A percentile compares a stretch with the other conserved stretches of the same genome.
Evolutionary conservation across 306 rosid genomes (phyloP).

Genomic region (Trifolium pratense): DNA sequence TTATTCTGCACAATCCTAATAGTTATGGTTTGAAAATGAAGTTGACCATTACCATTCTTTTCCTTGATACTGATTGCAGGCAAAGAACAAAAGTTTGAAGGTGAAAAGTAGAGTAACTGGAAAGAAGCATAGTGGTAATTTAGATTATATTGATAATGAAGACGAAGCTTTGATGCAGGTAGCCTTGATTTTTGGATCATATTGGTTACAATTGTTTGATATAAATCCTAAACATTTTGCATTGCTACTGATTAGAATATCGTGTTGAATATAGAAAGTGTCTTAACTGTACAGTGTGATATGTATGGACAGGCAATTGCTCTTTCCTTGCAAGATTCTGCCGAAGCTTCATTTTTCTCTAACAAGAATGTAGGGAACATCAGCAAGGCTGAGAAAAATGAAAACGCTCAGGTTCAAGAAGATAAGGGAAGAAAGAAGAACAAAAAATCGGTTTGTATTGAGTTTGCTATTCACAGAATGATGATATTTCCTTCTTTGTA

Average conservation of each 20-base stretch:
- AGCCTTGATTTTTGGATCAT: conserved; percentile 34
- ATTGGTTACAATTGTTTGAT: conserved; percentile 12
- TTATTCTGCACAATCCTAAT: background rate
- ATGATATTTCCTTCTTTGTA: conserved; percentile 14
- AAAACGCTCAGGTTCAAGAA: conserved; percentile 47
- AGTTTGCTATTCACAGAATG: conserved; percentile 1
- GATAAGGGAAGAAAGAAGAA: conserved; percentile 66
- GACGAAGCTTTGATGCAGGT: conserved; percentile 66
- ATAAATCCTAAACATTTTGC: conserved; percentile 29
- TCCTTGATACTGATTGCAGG: conserved; percentile 45
- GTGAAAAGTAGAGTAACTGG: conserved; percentile 48
- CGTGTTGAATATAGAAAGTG: conserved; percentile 28
- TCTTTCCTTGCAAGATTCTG: conserved; percentile 70
- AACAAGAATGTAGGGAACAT: conserved; percentile 38
- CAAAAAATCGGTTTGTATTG: conserved; percentile 63
- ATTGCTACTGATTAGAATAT: background rate
- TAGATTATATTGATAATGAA: conserved; percentile 64
- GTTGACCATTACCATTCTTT: conserved; percentile 15
- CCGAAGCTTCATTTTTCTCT: conserved; percentile 39
- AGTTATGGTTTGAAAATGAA: conserved; percentile 5
- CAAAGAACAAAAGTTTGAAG: conserved; percentile 54
- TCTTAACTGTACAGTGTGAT: conserved; percentile 32
- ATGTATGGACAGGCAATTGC: conserved; percentile 72
- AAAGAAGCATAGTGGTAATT: conserved; percentile 39
- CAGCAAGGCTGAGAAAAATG: conserved; percentile 42